phyloP scores from a whole-genome alignment of 805 yeast genomes.

The Kregervanrija delftensis region DNA sequence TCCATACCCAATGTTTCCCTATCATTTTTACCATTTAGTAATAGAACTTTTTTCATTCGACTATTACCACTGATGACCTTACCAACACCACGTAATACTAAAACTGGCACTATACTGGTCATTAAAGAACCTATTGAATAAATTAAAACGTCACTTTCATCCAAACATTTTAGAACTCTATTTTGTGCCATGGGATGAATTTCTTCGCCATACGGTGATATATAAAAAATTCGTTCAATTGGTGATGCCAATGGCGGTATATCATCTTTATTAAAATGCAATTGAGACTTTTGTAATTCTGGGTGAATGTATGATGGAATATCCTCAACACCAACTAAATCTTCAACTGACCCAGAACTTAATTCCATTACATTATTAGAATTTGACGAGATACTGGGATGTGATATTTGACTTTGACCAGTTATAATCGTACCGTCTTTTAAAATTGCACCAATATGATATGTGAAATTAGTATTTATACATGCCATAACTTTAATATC shows the following conservation, averaged over 20 bases:
- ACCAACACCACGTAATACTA: constrained; percentile 69
- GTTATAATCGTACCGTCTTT: constrained; percentile 66
- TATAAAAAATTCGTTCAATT: constrained; percentile 64
- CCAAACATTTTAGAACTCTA: constrained; percentile 47
- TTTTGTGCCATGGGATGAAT: constrained; percentile 68
- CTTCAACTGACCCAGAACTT: constrained; percentile 2
- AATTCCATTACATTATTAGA: not conserved
- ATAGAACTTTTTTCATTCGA: constrained; percentile 43
- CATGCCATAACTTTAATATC: constrained; percentile 65
- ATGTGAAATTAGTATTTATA: constrained; percentile 75
- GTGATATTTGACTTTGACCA: constrained; percentile 92
- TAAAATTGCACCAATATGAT: constrained; percentile 75
- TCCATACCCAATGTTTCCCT: constrained; percentile 71
- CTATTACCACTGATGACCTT: constrained; percentile 28
- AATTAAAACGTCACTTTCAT: constrained; percentile 47
- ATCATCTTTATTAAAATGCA: constrained; percentile 59
- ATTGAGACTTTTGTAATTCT: constrained; percentile 64
- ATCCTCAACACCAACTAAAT: constrained; percentile 28
- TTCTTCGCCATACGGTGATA: constrained; percentile 85
- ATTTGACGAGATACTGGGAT: constrained; percentile 41
- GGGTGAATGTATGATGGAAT: constrained; percentile 74
- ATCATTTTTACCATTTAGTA: constrained; percentile 70
- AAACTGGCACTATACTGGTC: constrained; percentile 80
- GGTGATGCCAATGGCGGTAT: constrained; percentile 66
- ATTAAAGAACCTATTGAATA: constrained; percentile 84